Evolutionary conservation across 163 green algal genomes (phyloP), one percentile per base, ranked within the genome.

Genomic region (Trebouxia gelatinosa): DNA sequence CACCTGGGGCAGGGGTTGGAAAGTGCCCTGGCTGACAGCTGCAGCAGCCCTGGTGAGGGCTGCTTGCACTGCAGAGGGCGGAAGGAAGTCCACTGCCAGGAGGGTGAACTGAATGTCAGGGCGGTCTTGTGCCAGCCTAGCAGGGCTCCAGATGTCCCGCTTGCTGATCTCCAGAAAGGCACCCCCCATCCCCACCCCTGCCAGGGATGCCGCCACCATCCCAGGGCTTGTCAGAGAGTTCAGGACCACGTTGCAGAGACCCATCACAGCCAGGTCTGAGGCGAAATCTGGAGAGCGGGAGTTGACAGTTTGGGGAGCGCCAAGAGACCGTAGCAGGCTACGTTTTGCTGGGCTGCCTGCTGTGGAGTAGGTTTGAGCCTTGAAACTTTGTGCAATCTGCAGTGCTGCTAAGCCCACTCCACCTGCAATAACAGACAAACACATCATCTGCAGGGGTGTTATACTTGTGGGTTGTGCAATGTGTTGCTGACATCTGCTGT

Each of bases 51-150:
- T 89, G 11, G 40, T 34, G 59, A 97, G 82, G 39, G 81, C 68
- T 23, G 26, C 29, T 7, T 94, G 68, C 26, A 76, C 11, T 5
- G 39, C 40, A 40, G 40, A 40, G 43, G 68, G 68, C 2, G 90
- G 89, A 83, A 97, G 86, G 82, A 97, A 96, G 86, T 97, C 93
- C 17, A 97, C 86, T 3, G 93, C 93, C n/a, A 97, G 81, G 48
- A 96, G 79, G 31, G 78, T 77, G 84, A 92, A 96, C 19, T n/a
- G 11, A 35, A 94, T 83, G 67, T 97, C 93, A 0, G 90, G 89
- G 0, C 93, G 88, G 78, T 97, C 89, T 78, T 89, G 77, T 17
- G 82, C 65, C 32, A 92, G 80, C 11, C 88, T 84, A 6, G 68
- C 78, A 6, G 78, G 68, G 26, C 74, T 85, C 93, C 93, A 97